Percentiles rank a stretch among this genome's conserved stretches.
Evolutionary conservation across 768 basidiomycete species (phyloP).

Genomic region (Russula compacta): DNA sequence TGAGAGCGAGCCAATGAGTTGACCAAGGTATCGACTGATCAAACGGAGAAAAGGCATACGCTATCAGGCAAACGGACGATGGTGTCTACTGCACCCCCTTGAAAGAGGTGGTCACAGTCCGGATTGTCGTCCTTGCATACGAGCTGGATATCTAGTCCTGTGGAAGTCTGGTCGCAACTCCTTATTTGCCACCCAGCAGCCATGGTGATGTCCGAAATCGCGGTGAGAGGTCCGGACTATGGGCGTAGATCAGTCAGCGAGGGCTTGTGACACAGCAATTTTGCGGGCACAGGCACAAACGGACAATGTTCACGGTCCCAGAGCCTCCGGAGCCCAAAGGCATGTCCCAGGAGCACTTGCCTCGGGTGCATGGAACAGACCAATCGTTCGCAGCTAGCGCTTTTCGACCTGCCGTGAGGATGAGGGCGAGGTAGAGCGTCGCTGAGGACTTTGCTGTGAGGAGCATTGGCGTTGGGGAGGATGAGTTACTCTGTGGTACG

Average conservation of each 20-base stretch:
- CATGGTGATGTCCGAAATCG: slow-evolving; percentile 12
- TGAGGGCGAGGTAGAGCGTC: neutral
- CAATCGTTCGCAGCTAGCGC: slow-evolving; percentile 8
- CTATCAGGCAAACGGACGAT: slow-evolving; percentile 20
- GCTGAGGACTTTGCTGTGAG: neutral
- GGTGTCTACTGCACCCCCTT: slow-evolving; percentile 12
- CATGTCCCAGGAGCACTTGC: slow-evolving; percentile 7
- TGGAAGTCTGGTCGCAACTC: neutral
- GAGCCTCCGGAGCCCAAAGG: neutral
- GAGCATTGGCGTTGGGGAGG: neutral
- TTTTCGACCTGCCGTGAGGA: neutral
- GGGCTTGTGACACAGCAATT: neutral
- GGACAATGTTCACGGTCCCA: slow-evolving; percentile 6
- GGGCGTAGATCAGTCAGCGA: neutral
- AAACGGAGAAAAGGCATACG: neutral
- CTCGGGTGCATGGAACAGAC: slow-evolving; percentile 6
- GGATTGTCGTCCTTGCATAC: neutral
- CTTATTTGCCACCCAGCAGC: slow-evolving; percentile 6
- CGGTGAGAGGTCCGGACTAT: slow-evolving; percentile 6
- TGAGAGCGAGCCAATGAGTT: too few relatives aligned
- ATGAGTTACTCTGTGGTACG: neutral
- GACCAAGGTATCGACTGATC: too few relatives aligned
- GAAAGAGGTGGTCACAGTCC: slow-evolving; percentile 18
- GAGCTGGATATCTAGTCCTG: neutral
- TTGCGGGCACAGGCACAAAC: neutral